Evolutionary conservation across 306 rosid species (phyloP).

Genomic region (Neltuma alba): DNA sequence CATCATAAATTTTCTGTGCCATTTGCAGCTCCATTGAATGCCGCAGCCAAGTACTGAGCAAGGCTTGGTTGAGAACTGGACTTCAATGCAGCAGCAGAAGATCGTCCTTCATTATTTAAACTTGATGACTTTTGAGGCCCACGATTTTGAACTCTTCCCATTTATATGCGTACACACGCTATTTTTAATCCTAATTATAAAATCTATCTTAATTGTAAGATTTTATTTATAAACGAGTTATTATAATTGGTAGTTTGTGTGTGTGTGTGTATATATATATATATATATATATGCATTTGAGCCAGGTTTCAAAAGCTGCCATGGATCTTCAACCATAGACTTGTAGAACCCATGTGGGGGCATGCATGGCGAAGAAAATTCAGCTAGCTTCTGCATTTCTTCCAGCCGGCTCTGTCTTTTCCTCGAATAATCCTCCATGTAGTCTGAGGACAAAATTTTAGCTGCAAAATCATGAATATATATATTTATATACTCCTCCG

Average conservation of each 20-base stretch:
- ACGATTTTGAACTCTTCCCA: conserved; percentile 42
- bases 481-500: too few relatives aligned
- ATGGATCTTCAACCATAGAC: conserved; percentile 95
- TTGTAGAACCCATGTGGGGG: conserved; percentile 44
- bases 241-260: too few relatives aligned
- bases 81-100: conserved; percentile 46
- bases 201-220: too few relatives aligned
- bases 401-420: conserved; percentile 72
- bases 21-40: conserved; percentile 59
- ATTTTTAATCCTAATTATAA: too few relatives aligned
- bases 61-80: conserved; percentile 73
- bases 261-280: too few relatives aligned
- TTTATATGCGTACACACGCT: too few relatives aligned
- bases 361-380: conserved; percentile 40
- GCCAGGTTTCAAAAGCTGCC: conserved; percentile 71
- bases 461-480: too few relatives aligned
- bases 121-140: conserved; percentile 41
- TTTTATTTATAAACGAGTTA: too few relatives aligned
- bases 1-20: conserved; percentile 48
- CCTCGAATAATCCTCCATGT: conserved; percentile 89
- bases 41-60: conserved; percentile 84
- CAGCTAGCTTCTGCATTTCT: conserved; percentile 80
- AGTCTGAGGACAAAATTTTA: conserved; percentile 40
- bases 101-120: conserved; percentile 41
- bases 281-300: too few relatives aligned